Conservation (phyloP, 2,329 filamentous ascomycete species). For the Colletotrichum euphorbiae region DNA sequence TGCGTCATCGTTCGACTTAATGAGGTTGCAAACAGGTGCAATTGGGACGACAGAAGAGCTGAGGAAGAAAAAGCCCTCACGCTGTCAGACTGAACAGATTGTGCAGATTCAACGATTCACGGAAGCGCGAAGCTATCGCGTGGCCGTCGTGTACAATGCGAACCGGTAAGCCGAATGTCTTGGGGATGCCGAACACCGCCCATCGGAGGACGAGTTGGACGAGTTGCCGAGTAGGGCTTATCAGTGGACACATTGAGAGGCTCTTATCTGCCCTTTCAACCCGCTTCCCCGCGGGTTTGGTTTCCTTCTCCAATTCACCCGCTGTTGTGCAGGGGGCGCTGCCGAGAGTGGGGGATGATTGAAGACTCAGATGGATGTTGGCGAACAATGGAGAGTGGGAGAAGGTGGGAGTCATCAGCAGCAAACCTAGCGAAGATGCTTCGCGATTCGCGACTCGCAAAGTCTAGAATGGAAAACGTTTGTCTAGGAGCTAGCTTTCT, state of each 20-base stretch:
- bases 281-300: conserved; percentile 13
- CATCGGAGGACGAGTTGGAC: background rate
- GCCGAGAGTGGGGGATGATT: conserved; percentile 21
- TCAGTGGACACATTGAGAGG: conserved; percentile 10
- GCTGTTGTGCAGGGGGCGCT: background rate
- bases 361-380: conserved; percentile 16
- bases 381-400: background rate
- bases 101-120: background rate
- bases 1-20: background rate
- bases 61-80: background rate
- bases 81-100: background rate
- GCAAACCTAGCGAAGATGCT: background rate
- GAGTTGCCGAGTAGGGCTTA: background rate
- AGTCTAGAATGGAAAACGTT: background rate
- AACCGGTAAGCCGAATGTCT: background rate
- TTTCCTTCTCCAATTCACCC: background rate
- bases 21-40: background rate
- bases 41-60: too few species aligned
- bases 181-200: conserved; percentile 4
- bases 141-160: background rate
- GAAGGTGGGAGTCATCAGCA: background rate
- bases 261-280: background rate
- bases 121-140: background rate
- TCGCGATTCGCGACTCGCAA: background rate
- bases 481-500: background rate